A percentile compares a stretch with the other conserved stretches of the same genome.
These are phyloP conservation scores for Leptodermis oblonga DNA, from an alignment of 257 asterid species.

Conservation along the genomic window DNA sequence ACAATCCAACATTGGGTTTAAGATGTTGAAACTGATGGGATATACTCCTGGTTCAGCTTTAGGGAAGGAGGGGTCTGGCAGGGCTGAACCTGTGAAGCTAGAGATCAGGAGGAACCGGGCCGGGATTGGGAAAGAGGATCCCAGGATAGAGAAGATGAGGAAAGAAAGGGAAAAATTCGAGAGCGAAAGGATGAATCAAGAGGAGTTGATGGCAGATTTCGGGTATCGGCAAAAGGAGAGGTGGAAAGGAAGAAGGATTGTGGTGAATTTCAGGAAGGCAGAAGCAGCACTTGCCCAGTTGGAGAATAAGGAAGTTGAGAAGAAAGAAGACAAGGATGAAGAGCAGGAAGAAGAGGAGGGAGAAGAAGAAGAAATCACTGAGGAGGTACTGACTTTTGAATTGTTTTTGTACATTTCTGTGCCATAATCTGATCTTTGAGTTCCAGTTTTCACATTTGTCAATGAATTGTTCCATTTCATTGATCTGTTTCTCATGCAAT, in stretches of 20 bases:
- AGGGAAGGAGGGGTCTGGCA: conserved; percentile 85
- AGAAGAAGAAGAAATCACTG: conserved; percentile 55
- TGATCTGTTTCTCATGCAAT: neutral
- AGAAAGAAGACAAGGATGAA: conserved; percentile 49
- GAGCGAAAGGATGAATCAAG: conserved; percentile 39
- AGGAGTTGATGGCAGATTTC: conserved; percentile 60
- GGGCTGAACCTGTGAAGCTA: conserved; percentile 65
- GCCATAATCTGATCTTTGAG: neutral
- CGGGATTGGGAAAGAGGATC: conserved; percentile 85
- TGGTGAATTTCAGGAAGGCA: conserved; percentile 67
- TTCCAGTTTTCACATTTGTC: neutral
- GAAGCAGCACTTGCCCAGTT: conserved; percentile 88
- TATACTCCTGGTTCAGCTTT: conserved; percentile 86
- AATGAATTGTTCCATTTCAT: neutral
- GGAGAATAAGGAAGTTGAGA: conserved; percentile 70
- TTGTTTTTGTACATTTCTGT: conserved; percentile 2
- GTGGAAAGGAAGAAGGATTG: conserved; percentile 67
- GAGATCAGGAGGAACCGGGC: conserved; percentile 83
- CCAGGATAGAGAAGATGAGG: conserved; percentile 54
- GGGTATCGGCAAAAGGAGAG: conserved; percentile 78
- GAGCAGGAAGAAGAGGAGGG: conserved; percentile 44
- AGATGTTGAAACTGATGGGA: conserved; percentile 89
- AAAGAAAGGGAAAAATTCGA: conserved; percentile 51
- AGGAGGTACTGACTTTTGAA: conserved; percentile 49
- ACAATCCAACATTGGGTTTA: conserved; percentile 88